Percentiles rank a stretch among this genome's conserved stretches.
Conservation (phyloP, 1,284 basidiomycete species). For the Phylloporus sp. region DNA sequence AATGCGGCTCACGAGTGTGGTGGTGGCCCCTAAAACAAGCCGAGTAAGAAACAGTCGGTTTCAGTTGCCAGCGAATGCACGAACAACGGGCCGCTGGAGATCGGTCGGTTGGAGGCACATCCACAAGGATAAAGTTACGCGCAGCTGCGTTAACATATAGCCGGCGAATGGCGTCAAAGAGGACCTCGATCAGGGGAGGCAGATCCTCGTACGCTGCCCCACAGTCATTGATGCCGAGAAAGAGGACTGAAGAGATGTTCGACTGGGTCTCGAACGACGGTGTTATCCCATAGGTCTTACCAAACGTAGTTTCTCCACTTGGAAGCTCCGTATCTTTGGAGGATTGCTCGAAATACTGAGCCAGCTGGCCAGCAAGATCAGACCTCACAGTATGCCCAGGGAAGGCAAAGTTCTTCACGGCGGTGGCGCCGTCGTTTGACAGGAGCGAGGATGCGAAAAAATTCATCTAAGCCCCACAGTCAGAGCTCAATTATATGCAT, state of each 20-base stretch:
- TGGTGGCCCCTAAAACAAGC: neutral
- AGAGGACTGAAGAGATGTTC: constrained; percentile 20
- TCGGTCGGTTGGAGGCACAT: constrained; percentile 61
- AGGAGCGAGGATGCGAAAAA: constrained; percentile 6
- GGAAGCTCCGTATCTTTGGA: neutral
- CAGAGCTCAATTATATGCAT: neutral
- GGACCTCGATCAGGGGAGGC: constrained; percentile 22
- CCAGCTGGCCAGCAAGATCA: constrained; percentile 24
- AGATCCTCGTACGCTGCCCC: constrained; percentile 23
- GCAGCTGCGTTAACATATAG: constrained; percentile 49
- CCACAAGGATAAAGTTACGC: constrained; percentile 66
- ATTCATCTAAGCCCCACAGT: constrained; percentile 6
- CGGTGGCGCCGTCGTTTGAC: neutral
- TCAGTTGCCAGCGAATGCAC: neutral
- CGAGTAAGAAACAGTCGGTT: neutral
- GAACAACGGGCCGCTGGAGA: constrained; percentile 22
- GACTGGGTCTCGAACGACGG: neutral
- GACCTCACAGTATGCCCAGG: constrained; percentile 21
- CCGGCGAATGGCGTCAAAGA: constrained; percentile 29
- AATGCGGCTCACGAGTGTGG: constrained; percentile 16
- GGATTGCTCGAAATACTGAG: constrained; percentile 13
- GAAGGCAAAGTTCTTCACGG: constrained; percentile 14
- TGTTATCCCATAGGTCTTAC: neutral
- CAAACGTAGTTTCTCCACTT: constrained; percentile 3
- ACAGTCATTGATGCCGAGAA: constrained; percentile 34